A percentile compares a stretch with the other conserved stretches of the same genome.
Conservation (phyloP, 2,329 filamentous ascomycete genomes). For the Aureobasidium sp. region DNA sequence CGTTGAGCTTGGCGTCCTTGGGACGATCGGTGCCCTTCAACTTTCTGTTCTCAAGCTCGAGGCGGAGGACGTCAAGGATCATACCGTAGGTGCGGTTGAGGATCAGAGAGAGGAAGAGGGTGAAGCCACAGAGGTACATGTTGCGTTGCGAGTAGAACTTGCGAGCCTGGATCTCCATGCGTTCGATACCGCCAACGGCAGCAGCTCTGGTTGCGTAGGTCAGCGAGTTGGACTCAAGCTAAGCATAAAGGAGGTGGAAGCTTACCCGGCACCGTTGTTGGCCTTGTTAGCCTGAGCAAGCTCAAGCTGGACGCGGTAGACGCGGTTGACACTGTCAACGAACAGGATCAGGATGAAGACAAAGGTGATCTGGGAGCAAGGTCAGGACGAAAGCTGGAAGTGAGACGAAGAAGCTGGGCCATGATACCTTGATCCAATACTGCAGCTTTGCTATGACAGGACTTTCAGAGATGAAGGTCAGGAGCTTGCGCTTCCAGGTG, state of each 20-base stretch:
- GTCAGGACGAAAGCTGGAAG: not conserved
- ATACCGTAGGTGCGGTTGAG: constrained; percentile 98
- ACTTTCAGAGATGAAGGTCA: constrained; percentile 92
- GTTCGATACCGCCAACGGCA: constrained; percentile 75
- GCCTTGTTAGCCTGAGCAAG: constrained; percentile 64
- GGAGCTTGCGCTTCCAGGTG: constrained; percentile 73
- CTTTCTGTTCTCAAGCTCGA: constrained; percentile 84
- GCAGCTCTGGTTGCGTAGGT: constrained; percentile 43
- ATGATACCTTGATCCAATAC: constrained; percentile 77
- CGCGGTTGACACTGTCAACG: constrained; percentile 90
- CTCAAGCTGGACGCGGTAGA: constrained; percentile 94
- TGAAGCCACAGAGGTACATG: constrained; percentile 99
- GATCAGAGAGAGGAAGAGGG: constrained; percentile 95
- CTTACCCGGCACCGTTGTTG: constrained; percentile 41
- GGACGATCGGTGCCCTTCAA: constrained; percentile 59
- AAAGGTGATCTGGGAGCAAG: constrained; percentile 67
- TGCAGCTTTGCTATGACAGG: constrained; percentile 81
- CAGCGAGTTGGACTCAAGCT: constrained; percentile 9
- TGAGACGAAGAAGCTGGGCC: not conserved
- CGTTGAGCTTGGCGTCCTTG: constrained; percentile 65
- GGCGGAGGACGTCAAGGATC: constrained; percentile 84
- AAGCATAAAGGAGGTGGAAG: not conserved
- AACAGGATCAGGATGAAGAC: constrained; percentile 99
- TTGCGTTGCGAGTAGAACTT: constrained; percentile 99
- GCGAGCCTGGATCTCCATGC: constrained; percentile 96